Conservation (phyloP, 129 eudicot species). For the Escallonia rubra region DNA sequence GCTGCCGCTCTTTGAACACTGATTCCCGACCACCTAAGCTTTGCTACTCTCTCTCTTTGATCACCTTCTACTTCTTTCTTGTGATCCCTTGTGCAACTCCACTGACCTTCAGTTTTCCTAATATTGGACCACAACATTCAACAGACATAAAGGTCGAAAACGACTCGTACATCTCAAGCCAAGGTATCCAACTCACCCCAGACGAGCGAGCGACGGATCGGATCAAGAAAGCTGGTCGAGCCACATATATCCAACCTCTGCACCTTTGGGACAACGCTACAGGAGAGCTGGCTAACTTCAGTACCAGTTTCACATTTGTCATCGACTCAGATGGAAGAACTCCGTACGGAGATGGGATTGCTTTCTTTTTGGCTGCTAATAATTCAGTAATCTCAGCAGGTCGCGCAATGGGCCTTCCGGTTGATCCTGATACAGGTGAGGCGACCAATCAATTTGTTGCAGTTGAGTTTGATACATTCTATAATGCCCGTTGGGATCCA, state of each 20-base stretch:
- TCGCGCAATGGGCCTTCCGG: conserved; percentile 25
- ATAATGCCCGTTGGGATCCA: conserved; percentile 13
- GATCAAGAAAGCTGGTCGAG: not conserved
- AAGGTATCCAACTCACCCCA: not conserved
- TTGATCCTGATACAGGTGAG: not conserved
- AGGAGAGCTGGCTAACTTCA: conserved; percentile 15
- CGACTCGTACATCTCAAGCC: not conserved
- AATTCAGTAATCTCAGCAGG: conserved; percentile 7
- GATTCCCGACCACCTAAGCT: not conserved
- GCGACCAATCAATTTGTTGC: conserved; percentile 28
- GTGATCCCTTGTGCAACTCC: not conserved
- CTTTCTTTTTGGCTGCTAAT: conserved; percentile 15
- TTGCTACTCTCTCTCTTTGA: not conserved
- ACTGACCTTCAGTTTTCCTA: not conserved
- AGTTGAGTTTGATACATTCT: conserved; percentile 36
- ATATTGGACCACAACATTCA: not conserved
- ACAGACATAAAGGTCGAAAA: not conserved
- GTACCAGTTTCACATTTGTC: conserved; percentile 13
- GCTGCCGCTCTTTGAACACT: not conserved
- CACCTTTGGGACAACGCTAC: conserved; percentile 21
- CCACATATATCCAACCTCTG: conserved; percentile 2
- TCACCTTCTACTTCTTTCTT: not conserved
- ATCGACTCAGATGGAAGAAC: not conserved
- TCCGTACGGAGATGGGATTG: conserved; percentile 12
- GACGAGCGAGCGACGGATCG: not conserved